Base-by-base conservation (phyloP, 2,329 filamentous ascomycete species). In the Akanthomyces muscarius region DNA sequence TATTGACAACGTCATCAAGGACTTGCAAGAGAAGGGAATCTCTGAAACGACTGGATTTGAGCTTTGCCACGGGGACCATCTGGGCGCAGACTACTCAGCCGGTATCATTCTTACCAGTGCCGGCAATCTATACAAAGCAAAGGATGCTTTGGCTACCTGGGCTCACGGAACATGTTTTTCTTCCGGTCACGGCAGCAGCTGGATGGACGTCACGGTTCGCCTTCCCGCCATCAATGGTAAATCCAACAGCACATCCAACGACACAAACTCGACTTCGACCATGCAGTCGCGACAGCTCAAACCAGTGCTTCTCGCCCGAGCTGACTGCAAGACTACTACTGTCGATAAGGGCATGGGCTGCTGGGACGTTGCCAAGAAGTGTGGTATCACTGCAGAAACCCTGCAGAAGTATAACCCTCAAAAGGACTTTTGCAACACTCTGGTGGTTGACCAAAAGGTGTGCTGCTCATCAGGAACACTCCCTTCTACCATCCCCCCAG, bases 371-470 rank as follows among this genome's bases (percentile, higher is more conserved):
- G 73, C 75, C 1, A n/a, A 66, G 11, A 64, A 68, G 60, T 77
- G 74, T 64, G 69, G 70, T 13, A 75, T 77, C 44, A 68, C 68
- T 2, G 58, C 66, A 23, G 63, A 66, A 8, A 64, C 76, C 14
- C 69, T 76, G 42, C 63, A 63, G 11, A 68, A 71, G 42, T 76
- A 71, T 66, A 78, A 78, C 53, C 44, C 67, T 3, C 30, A 58
- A 5, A 33, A 54, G 8, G 65, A 66, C 50, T 67, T 71, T n/a
- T 70, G 69, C 66, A 65, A 30, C 21, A 68, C 66, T 7, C 67
- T 71, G 11, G 65, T 62, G n/a, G 42, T 54, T 11, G 66, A 58
- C 42, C 56, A 69, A 47, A 44, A 33, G 10, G 64, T 69, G 21
- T 69, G 69, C 64, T 70, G 69, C 63, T 65, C 61, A 25, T 36